A percentile compares a stretch with the other conserved stretches of the same genome.
Conservation (phyloP, 1,284 basidiomycete genomes). For the Leccinum pachyderme region DNA sequence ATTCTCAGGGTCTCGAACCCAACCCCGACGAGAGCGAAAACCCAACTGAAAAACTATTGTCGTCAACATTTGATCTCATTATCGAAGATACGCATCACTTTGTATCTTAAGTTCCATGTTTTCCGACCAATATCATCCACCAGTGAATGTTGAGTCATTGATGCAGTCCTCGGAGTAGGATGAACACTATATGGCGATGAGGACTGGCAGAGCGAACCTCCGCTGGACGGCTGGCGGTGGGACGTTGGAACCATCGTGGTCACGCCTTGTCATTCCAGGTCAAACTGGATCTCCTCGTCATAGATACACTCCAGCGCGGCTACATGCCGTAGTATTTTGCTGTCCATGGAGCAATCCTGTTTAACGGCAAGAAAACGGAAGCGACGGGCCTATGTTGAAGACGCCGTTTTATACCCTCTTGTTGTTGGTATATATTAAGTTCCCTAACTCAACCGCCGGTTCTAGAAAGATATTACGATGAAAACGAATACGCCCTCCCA, state of each 20-base stretch:
- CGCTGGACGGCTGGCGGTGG: slow-evolving; percentile 8
- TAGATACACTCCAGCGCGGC: no score
- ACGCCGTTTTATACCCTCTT: neutral
- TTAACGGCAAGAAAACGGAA: neutral
- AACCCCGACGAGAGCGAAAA: neutral
- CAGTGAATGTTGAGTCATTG: neutral
- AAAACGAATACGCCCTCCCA: slow-evolving; percentile 5
- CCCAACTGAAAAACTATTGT: neutral
- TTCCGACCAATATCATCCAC: neutral
- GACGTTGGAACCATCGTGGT: neutral
- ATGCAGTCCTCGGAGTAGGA: neutral
- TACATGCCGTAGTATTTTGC: neutral
- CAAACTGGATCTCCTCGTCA: neutral
- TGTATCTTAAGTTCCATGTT: neutral
- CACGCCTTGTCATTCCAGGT: slow-evolving; percentile 16
- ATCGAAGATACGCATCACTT: neutral
- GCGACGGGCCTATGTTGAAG: slow-evolving; percentile 1
- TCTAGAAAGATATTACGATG: neutral
- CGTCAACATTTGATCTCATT: neutral
- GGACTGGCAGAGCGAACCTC: neutral
- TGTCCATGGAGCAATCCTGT: slow-evolving; percentile 1
- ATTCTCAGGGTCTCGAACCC: no score
- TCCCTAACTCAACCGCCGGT: neutral
- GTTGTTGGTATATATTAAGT: slow-evolving; percentile 3
- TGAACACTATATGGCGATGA: neutral